Base-by-base conservation (phyloP, 768 basidiomycete species). In the Leucocoprinus sp. region DNA sequence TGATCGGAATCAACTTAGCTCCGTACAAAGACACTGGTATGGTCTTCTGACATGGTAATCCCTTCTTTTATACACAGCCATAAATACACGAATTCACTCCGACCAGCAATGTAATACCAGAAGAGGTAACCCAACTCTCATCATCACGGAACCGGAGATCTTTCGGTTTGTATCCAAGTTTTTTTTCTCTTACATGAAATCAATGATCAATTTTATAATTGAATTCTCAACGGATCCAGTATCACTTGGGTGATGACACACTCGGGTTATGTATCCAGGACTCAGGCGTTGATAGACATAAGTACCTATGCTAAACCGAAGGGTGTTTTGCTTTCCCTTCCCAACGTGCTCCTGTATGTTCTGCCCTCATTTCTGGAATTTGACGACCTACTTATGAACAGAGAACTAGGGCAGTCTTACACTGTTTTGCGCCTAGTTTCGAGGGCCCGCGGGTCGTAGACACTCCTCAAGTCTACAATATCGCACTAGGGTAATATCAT, bases 21-120 rank as follows among this genome's bases (percentile, higher is more conserved):
- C 82, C 87, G 11, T 91, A 84, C 72, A 91, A 84, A 55, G 83
- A 85, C 54, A 82, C 84, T 49, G 84, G 84, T 9, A n/a, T n/a
- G n/a, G n/a, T 83, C 82, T 68, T 82, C 85, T 63, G 87, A 86
- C 26, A 87, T 90, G 85, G 82, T 84, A n/a, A n/a, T n/a, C n/a
- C n/a, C n/a, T n/a, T n/a, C n/a, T n/a, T n/a, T n/a, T n/a, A n/a
- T n/a, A n/a, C n/a, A n/a, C n/a, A n/a, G n/a, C n/a, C n/a, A n/a
- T n/a, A n/a, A n/a, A n/a, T n/a, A n/a, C n/a, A n/a, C n/a, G n/a
- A n/a, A n/a, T n/a, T n/a, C n/a, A n/a, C n/a, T n/a, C n/a, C n/a
- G n/a, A n/a, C n/a, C 31, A 43, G 12, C 7, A 14, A 1, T 19
- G 14, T n/a, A n/a, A 14, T 34, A 7, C 42, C 42, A 8, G 7